These are phyloP conservation scores for Nitzschia sp. DNA, from an alignment of 108 stramenopile genomes.

Conservation along the genomic window DNA sequence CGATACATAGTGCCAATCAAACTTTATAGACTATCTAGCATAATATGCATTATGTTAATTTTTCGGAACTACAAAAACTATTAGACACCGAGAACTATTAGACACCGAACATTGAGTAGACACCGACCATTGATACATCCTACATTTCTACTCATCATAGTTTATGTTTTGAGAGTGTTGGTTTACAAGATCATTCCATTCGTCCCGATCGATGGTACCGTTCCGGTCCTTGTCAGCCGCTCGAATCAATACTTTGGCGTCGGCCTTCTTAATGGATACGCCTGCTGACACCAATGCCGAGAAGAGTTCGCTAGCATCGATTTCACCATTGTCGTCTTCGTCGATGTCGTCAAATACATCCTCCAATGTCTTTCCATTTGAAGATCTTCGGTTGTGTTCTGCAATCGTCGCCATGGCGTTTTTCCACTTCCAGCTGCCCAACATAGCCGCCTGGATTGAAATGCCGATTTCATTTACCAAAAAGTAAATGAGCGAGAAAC, in stretches of 20 bases:
- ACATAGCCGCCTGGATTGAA: constrained; percentile 28
- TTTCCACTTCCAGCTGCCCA: constrained; percentile 50
- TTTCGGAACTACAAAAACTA: no score
- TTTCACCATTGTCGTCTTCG: constrained; percentile 20
- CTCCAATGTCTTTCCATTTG: constrained; percentile 12
- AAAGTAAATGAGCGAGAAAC: constrained; percentile 22
- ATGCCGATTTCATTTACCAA: constrained; percentile 31
- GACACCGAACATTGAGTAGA: no score
- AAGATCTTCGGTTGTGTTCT: constrained; percentile 5
- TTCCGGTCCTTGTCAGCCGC: constrained; percentile 30
- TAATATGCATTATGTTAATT: no score
- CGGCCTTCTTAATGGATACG: constrained; percentile 13
- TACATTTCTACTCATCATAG: no score
- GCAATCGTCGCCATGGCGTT: constrained; percentile 1
- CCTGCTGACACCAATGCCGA: constrained; percentile 27
- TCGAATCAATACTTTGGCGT: constrained; percentile 16
- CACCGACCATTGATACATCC: no score
- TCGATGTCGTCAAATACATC: constrained; percentile 41
- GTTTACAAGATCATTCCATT: constrained; percentile 27
- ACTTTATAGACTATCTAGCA: no score
- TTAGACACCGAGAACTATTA: no score
- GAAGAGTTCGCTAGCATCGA: constrained; percentile 36
- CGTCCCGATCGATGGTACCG: constrained; percentile 32
- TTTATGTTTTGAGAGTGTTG: no score
- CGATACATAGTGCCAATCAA: no score